Percentiles rank a stretch among this genome's conserved stretches.
Evolutionary conservation across 495 filamentous ascomycete species (phyloP).

Genomic region (Parathielavia appendiculata): DNA sequence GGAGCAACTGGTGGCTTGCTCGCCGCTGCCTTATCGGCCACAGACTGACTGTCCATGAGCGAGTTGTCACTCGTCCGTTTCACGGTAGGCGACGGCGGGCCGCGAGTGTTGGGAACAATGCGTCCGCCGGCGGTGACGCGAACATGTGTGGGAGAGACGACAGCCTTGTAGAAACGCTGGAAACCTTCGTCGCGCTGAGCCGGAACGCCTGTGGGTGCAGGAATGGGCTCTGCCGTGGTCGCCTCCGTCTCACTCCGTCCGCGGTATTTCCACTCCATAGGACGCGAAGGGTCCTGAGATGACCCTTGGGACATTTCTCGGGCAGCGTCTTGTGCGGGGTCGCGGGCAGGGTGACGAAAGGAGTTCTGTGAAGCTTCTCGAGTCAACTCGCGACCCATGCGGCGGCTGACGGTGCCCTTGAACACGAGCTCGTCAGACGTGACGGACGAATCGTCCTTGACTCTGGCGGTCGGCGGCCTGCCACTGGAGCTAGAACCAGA

Average conservation of each 20-base stretch:
- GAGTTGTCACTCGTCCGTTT: slow-evolving; percentile 38
- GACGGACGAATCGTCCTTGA: slow-evolving; percentile 25
- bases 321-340: neutral
- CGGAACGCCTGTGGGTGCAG: slow-evolving; percentile 40
- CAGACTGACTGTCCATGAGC: slow-evolving; percentile 16
- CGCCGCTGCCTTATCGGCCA: slow-evolving; percentile 18
- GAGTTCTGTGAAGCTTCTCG: slow-evolving; percentile 13
- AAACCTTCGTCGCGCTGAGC: slow-evolving; percentile 52
- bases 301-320: slow-evolving; percentile 2
- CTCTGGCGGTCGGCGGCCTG: slow-evolving; percentile 20
- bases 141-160: slow-evolving; percentile 51
- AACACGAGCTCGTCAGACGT: slow-evolving; percentile 29
- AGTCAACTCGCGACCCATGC: slow-evolving; percentile 11
- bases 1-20: slow-evolving; percentile 18
- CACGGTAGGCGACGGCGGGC: slow-evolving; percentile 39
- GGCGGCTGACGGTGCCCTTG: slow-evolving; percentile 29
- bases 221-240: slow-evolving; percentile 36
- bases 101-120: slow-evolving; percentile 54
- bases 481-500: slow-evolving; percentile 9
- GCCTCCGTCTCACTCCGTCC: slow-evolving; percentile 38
- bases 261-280: slow-evolving; percentile 39
- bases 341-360: neutral
- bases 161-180: slow-evolving; percentile 51
- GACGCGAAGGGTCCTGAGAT: slow-evolving; percentile 7
- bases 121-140: slow-evolving; percentile 52